Evolutionary conservation across 108 stramenopile species (phyloP).

Genomic region (Cyclotella choctawhatcheeana): DNA sequence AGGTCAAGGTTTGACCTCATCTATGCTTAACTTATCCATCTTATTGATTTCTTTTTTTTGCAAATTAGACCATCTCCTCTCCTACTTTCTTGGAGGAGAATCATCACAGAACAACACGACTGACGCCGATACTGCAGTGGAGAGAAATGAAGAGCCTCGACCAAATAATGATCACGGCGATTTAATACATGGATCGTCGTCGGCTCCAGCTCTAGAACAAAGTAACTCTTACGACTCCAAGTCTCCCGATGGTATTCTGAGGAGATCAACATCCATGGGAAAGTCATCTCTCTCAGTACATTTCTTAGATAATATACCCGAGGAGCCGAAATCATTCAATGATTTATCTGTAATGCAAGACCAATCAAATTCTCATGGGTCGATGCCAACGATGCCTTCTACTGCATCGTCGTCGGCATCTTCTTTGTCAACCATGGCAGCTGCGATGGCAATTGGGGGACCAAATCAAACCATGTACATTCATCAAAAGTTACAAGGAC

Average conservation of each 20-base stretch:
- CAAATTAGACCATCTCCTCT: constrained; percentile 68
- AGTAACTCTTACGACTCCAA: constrained; percentile 4
- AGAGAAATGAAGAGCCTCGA: constrained; percentile 5
- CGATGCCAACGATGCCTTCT: constrained; percentile 43
- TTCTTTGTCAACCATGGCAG: constrained; percentile 56
- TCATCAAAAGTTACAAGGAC: constrained; percentile 43
- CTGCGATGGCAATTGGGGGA: constrained; percentile 59
- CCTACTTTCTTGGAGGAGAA: constrained; percentile 72
- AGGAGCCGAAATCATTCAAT: constrained; percentile 11
- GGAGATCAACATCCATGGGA: constrained; percentile 8
- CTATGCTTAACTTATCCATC: not conserved
- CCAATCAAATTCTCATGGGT: constrained; percentile 26
- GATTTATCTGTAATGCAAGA: constrained; percentile 25
- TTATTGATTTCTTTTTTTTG: not conserved
- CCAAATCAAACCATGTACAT: constrained; percentile 47
- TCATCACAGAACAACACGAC: constrained; percentile 1
- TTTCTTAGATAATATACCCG: constrained; percentile 15
- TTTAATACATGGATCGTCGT: not conserved
- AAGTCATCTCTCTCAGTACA: constrained; percentile 8
- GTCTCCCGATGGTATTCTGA: constrained; percentile 4
- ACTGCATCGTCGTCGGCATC: constrained; percentile 48
- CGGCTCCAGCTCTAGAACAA: not conserved
- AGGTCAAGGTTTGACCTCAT: not conserved
- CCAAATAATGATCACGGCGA: not conserved
- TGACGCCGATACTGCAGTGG: constrained; percentile 6